Conservation (phyloP, 768 basidiomycete genomes). For the Boletellus sp. region DNA sequence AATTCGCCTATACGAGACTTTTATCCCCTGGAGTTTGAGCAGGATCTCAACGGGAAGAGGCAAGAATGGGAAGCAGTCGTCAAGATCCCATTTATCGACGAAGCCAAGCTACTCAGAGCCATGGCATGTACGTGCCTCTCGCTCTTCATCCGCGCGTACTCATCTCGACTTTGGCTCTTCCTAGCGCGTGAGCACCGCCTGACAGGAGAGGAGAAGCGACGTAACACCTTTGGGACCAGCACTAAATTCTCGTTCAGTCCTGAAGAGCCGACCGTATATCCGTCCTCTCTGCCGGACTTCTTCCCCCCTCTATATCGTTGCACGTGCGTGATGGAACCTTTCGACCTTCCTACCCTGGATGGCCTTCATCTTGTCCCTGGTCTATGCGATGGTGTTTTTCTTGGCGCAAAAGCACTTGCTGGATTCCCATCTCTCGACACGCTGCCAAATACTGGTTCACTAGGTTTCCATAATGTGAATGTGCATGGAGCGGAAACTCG, state of each 20-base stretch:
- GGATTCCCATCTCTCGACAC: conserved; percentile 97
- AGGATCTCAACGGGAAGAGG: conserved; percentile 96
- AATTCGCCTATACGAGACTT: conserved; percentile 91
- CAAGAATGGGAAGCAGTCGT: conserved; percentile 99
- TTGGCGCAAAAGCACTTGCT: conserved; percentile 82
- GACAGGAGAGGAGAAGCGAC: conserved; percentile 64
- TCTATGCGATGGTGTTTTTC: conserved; percentile 81
- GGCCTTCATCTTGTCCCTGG: conserved; percentile 86
- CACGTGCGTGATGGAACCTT: conserved; percentile 74
- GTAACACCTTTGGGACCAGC: conserved; percentile 80
- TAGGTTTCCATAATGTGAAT: conserved; percentile 88
- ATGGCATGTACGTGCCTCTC: conserved; percentile 58
- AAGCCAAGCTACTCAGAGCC: conserved; percentile 68
- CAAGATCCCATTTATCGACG: conserved; percentile 97
- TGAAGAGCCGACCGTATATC: conserved; percentile 63
- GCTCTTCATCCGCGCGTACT: background rate
- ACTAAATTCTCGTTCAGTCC: conserved; percentile 73
- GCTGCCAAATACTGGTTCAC: conserved; percentile 67
- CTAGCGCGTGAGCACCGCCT: conserved; percentile 76
- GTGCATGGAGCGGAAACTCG: conserved; percentile 87
- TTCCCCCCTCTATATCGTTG: conserved; percentile 86
- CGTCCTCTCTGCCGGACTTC: conserved; percentile 91
- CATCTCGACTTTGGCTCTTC: background rate
- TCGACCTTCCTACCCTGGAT: conserved; percentile 81
- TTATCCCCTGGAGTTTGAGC: conserved; percentile 89